These are phyloP conservation scores for Evernia prunastri DNA, from an alignment of 495 filamentous ascomycete genomes.

Conservation along the genomic window DNA sequence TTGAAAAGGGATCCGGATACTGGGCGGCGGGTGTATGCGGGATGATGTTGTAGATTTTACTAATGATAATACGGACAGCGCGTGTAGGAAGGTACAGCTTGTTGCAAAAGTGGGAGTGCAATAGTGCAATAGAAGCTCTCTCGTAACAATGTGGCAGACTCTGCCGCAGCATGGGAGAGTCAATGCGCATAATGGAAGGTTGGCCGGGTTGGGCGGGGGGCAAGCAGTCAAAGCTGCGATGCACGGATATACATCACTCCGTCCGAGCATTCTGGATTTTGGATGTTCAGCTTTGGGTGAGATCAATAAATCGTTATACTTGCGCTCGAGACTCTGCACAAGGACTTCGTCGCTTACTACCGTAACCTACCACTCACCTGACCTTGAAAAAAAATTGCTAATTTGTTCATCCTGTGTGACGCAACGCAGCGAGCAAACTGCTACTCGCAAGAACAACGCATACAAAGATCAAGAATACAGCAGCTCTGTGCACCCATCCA, in stretches of 20 bases:
- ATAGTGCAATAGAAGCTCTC: background rate
- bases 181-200: background rate
- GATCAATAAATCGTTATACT: background rate
- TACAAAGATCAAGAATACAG: constrained; percentile 42
- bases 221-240: background rate
- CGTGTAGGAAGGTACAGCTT: background rate
- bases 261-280: background rate
- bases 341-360: background rate
- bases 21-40: background rate
- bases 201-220: background rate
- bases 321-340: background rate
- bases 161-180: background rate
- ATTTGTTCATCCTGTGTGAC: background rate
- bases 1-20: background rate
- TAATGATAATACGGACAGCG: background rate
- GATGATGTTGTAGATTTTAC: background rate
- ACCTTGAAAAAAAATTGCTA: background rate
- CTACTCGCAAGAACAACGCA: constrained; percentile 35
- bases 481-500: constrained; percentile 35
- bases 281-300: background rate
- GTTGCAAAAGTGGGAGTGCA: background rate
- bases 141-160: background rate
- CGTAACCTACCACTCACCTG: background rate
- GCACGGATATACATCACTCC: background rate
- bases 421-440: constrained; percentile 11